Conservation (phyloP, 192 early-diverging fungal genomes). For the Umbelopsis sp. region DNA sequence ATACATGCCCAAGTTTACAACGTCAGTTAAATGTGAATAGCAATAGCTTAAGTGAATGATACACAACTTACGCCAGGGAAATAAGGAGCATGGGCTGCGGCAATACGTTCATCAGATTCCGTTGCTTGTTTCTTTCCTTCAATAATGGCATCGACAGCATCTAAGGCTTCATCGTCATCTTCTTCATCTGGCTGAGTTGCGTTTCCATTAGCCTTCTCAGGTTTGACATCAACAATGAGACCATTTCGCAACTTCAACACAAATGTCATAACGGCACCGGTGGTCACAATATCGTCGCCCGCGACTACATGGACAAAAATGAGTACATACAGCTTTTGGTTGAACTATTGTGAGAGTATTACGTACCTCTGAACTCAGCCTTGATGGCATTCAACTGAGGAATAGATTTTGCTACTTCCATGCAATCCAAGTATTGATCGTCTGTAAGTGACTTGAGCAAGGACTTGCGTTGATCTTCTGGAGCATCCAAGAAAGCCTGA, state of each 20-base stretch:
- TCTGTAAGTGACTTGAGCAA: slow-evolving; percentile 57
- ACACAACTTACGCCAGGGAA: slow-evolving; percentile 54
- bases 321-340: neutral
- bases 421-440: slow-evolving; percentile 69
- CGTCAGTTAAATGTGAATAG: neutral
- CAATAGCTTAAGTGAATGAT: neutral
- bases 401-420: slow-evolving; percentile 76
- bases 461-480: slow-evolving; percentile 61
- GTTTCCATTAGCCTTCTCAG: slow-evolving; percentile 36
- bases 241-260: slow-evolving; percentile 53
- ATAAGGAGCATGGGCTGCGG: slow-evolving; percentile 66
- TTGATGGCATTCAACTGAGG: slow-evolving; percentile 78
- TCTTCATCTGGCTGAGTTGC: slow-evolving; percentile 44
- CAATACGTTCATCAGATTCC: slow-evolving; percentile 31
- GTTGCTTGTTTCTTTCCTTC: slow-evolving; percentile 33
- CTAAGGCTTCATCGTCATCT: slow-evolving; percentile 43
- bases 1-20: neutral
- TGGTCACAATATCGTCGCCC: slow-evolving; percentile 79
- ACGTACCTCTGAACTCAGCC: slow-evolving; percentile 79
- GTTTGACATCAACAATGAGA: slow-evolving; percentile 27
- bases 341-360: neutral
- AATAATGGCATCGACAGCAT: slow-evolving; percentile 38
- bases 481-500: slow-evolving; percentile 68
- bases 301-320: slow-evolving; percentile 39
- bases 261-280: slow-evolving; percentile 79